These are phyloP conservation scores for Ganoderma leucocontextum DNA, from an alignment of 1,284 basidiomycete genomes.

Conservation along the genomic window DNA sequence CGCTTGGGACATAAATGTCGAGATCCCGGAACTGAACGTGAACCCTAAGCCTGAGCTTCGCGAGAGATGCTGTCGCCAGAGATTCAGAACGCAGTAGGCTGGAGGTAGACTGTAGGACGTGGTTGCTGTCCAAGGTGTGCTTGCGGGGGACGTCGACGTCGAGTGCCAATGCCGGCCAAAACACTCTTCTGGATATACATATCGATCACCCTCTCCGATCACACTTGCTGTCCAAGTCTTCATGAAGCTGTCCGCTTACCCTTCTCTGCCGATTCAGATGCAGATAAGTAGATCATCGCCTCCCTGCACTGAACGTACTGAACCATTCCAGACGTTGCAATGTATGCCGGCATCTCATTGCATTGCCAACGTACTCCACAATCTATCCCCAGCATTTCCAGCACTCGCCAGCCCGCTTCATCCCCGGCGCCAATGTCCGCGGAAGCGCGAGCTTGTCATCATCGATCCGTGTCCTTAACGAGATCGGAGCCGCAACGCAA, in stretches of 20 bases:
- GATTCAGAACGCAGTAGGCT: slow-evolving; percentile 2
- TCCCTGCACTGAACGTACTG: neutral
- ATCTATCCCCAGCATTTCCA: neutral
- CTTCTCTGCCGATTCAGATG: slow-evolving; percentile 1
- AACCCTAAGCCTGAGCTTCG: slow-evolving; percentile 7
- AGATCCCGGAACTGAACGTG: neutral
- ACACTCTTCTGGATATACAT: slow-evolving; percentile 7
- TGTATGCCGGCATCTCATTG: neutral
- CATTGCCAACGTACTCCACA: neutral
- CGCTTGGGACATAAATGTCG: slow-evolving; percentile 17
- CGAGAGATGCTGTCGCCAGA: slow-evolving; percentile 7
- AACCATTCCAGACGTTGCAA: neutral
- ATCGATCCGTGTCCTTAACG: neutral
- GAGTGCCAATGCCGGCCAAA: neutral
- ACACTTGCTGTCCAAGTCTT: neutral
- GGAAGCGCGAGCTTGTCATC: neutral
- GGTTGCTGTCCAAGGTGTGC: slow-evolving; percentile 20
- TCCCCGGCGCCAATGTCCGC: neutral
- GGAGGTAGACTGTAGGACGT: slow-evolving; percentile 13
- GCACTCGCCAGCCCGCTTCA: neutral
- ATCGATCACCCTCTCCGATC: slow-evolving; percentile 23
- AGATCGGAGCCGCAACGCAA: neutral
- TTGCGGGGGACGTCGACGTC: slow-evolving; percentile 2
- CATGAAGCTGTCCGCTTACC: slow-evolving; percentile 6
- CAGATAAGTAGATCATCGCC: slow-evolving; percentile 4